These are phyloP conservation scores for Plectosphaerella sp. DNA, from an alignment of 2,329 filamentous ascomycete genomes.

Conservation along the genomic window DNA sequence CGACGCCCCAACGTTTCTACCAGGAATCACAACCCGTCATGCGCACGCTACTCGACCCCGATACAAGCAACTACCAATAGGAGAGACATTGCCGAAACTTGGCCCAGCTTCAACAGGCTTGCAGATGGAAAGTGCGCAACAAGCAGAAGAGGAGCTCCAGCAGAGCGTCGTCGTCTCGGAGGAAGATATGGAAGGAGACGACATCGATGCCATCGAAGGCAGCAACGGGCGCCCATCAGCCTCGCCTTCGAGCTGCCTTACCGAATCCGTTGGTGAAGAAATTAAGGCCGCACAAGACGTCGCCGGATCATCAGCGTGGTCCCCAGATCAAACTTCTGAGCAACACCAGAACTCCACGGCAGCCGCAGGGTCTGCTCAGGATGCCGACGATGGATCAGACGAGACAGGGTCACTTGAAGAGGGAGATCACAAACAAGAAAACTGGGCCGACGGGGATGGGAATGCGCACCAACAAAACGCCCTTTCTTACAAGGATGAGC, in stretches of 20 bases:
- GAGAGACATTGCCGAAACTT: too few relatives aligned
- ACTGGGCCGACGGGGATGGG: conserved; percentile 17
- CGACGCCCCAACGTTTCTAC: too few relatives aligned
- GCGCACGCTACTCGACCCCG: too few relatives aligned
- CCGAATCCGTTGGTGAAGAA: too few relatives aligned
- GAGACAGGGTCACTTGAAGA: conserved; percentile 15
- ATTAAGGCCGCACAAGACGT: too few relatives aligned
- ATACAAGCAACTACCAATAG: too few relatives aligned
- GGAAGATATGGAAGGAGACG: conserved; percentile 34
- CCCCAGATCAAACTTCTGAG: too few relatives aligned
- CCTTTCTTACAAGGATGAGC: not conserved
- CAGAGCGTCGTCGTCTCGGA: conserved; percentile 50
- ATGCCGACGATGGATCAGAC: conserved; percentile 32
- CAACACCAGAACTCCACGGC: too few relatives aligned
- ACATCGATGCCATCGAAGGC: conserved; percentile 25
- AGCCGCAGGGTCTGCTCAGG: conserved; percentile 13
- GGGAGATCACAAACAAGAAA: too few relatives aligned
- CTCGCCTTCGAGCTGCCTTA: not conserved
- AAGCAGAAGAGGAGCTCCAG: conserved; percentile 54
- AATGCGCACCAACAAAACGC: conserved; percentile 9
- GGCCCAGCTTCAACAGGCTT: too few relatives aligned
- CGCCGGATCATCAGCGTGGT: too few relatives aligned
- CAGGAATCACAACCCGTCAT: too few relatives aligned
- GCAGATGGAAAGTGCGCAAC: conserved; percentile 45
- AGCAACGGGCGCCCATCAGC: conserved; percentile 11